Percentiles rank a stretch among this genome's conserved stretches.
phyloP scores from a whole-genome alignment of 169 alveolate species.

The Amoebophrya sp. region DNA sequence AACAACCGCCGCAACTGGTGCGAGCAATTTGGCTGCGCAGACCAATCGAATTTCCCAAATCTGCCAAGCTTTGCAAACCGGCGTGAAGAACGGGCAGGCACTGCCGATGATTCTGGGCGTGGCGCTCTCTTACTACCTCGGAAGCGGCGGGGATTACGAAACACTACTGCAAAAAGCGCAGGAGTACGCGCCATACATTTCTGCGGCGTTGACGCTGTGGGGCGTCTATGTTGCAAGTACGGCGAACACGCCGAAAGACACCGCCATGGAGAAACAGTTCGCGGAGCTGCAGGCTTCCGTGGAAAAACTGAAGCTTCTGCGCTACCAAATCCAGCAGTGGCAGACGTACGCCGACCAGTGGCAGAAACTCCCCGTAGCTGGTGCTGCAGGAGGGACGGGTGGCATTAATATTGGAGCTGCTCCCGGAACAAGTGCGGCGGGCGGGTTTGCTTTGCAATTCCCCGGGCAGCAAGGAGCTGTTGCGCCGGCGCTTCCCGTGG shows the following conservation, averaged over 20 bases:
- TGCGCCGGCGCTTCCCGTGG: not conserved
- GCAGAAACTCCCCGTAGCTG: not conserved
- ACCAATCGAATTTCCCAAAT: not conserved
- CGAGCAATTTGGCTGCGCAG: not conserved
- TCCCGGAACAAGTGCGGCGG: not conserved
- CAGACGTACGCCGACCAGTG: not conserved
- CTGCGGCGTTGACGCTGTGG: not conserved
- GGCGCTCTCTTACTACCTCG: not conserved
- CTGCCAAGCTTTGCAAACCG: not conserved
- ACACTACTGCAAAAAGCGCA: not conserved
- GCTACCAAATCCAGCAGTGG: constrained; percentile 22
- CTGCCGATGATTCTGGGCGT: not conserved
- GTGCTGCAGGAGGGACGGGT: no score
- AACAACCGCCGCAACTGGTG: not conserved
- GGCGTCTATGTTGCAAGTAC: not conserved
- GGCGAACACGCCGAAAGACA: not conserved
- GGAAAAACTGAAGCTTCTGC: not conserved
- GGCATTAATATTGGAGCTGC: not conserved
- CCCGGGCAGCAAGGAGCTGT: not conserved
- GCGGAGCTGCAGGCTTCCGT: not conserved
- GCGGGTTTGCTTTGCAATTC: not conserved
- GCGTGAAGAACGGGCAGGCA: not conserved
- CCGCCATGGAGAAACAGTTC: not conserved
- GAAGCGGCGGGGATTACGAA: not conserved
- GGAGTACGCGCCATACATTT: not conserved